phyloP scores from a whole-genome alignment of 805 yeast genomes.

The Saccharomycopsis fermentans region DNA sequence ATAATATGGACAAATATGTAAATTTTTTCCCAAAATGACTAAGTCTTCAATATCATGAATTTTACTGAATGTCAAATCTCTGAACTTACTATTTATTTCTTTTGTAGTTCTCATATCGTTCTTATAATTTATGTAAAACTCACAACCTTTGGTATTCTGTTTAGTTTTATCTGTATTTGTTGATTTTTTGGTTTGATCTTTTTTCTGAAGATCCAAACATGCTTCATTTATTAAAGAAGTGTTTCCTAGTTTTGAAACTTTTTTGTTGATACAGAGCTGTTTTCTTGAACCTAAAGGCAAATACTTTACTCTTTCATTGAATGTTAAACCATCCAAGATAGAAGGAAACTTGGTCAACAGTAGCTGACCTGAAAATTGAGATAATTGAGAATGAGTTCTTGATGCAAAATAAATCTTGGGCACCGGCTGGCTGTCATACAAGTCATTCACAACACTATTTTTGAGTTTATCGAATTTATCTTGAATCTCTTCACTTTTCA shows the following conservation, averaged over 20 bases:
- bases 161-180: background rate
- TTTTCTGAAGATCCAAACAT: slow-evolving; percentile 60
- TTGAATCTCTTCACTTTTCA: slow-evolving; percentile 14
- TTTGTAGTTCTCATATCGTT: slow-evolving; percentile 19
- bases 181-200: slow-evolving; percentile 19
- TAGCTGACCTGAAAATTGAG: slow-evolving; percentile 70
- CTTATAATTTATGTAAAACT: slow-evolving; percentile 30
- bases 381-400: slow-evolving; percentile 82
- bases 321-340: slow-evolving; percentile 14
- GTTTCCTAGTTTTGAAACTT: slow-evolving; percentile 40
- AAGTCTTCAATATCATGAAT: slow-evolving; percentile 65
- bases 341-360: slow-evolving; percentile 54
- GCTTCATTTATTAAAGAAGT: slow-evolving; percentile 62
- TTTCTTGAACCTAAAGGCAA: slow-evolving; percentile 74
- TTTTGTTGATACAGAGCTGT: slow-evolving; percentile 70
- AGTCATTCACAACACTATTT: slow-evolving; percentile 18
- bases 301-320: slow-evolving; percentile 49
- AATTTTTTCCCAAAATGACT: slow-evolving; percentile 43
- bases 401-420: slow-evolving; percentile 61
- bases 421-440: slow-evolving; percentile 20
- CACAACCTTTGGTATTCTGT: slow-evolving; percentile 28
- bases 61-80: slow-evolving; percentile 38
- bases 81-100: slow-evolving; percentile 29
- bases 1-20: slow-evolving; percentile 74
- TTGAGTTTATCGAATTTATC: slow-evolving; percentile 16